Base-by-base conservation (phyloP, 2,329 filamentous ascomycete species). In the Aspergillus pseudoterreus region DNA sequence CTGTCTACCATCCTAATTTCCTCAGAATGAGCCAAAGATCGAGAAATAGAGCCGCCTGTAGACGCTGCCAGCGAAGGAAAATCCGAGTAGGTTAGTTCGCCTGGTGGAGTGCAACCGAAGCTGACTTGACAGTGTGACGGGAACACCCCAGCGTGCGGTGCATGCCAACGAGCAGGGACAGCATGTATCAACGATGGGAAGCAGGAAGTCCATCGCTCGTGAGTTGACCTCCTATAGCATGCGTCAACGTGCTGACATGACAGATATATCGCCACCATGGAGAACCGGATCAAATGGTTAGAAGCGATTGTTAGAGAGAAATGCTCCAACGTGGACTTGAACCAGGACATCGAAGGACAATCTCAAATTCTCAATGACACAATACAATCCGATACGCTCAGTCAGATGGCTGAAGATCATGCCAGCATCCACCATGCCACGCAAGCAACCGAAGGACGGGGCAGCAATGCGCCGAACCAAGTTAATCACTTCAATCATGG, bases 21-120 rank as follows among this genome's bases (percentile, higher is more conserved):
- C 24, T 11, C 4, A 30, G 1, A 22, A 30, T 30, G 27, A 30
- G 27, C 27, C 27, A 30, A 10, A 30, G 27, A 11, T 8, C 8
- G 27, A 30, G 57, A 59, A 70, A 62, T 53, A 67, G 55, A 49
- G 69, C 58, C 56, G 66, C 66, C 9, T 69, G 66, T 38, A 59
- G 58, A 22, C 63, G 66, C 10, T 80, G 78, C 50, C 77, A 80
- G 53, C 66, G 74, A 39, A 69, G 78, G 22, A 80, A 80, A 63
- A 79, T 80, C 58, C 71, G 71, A 43, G 75, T 76, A 65, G 21
- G 69, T 55, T 5, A 21, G 24, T 8, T 33, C 21, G 9, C 15
- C 4, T n/a, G 11, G 21, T 39, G 15, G 17, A 36, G 22, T 21
- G 4, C 14, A 1, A 9, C 43, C 33, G 6, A 33, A n/a, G 30